Percentiles rank a stretch among this genome's conserved stretches.
Evolutionary conservation across 108 stramenopile species (phyloP).

Genomic region (Bacterosira constricta): DNA sequence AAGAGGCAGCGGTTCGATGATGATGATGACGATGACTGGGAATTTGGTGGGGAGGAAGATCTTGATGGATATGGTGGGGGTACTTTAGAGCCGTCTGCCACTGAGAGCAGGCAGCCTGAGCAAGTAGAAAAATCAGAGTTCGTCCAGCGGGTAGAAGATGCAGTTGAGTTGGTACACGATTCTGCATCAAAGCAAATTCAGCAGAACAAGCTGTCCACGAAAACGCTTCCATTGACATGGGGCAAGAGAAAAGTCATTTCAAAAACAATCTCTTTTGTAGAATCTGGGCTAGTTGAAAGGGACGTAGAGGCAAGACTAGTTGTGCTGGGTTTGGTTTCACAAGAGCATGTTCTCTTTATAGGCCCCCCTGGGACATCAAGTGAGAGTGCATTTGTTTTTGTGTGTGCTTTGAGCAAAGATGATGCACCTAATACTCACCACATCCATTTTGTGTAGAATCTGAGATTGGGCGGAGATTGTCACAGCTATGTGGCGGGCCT

Average conservation of each 20-base stretch:
- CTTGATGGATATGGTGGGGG: neutral
- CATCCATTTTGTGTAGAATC: slow-evolving; percentile 22
- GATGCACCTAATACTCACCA: neutral
- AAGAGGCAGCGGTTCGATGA: slow-evolving; percentile 34
- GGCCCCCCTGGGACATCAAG: slow-evolving; percentile 47
- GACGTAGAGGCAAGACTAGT: slow-evolving; percentile 66
- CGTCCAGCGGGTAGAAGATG: slow-evolving; percentile 29
- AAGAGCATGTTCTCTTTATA: slow-evolving; percentile 70
- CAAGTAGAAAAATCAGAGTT: slow-evolving; percentile 8
- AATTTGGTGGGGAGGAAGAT: slow-evolving; percentile 1
- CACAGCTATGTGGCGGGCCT: slow-evolving; percentile 59
- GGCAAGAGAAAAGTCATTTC: slow-evolving; percentile 30
- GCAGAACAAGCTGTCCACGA: neutral
- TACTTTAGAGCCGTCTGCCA: neutral
- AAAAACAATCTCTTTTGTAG: slow-evolving; percentile 49
- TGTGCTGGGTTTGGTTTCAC: slow-evolving; percentile 63
- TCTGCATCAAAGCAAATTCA: slow-evolving; percentile 7
- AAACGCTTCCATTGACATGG: slow-evolving; percentile 32
- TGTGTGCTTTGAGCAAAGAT: no score
- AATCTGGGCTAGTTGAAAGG: slow-evolving; percentile 71
- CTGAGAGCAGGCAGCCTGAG: neutral
- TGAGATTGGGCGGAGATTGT: slow-evolving; percentile 61
- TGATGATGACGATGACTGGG: slow-evolving; percentile 38
- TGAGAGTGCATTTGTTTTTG: no score
- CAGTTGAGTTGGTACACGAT: slow-evolving; percentile 16